Conservation (phyloP, 768 basidiomycete species). For the Nidula microcarpa region DNA sequence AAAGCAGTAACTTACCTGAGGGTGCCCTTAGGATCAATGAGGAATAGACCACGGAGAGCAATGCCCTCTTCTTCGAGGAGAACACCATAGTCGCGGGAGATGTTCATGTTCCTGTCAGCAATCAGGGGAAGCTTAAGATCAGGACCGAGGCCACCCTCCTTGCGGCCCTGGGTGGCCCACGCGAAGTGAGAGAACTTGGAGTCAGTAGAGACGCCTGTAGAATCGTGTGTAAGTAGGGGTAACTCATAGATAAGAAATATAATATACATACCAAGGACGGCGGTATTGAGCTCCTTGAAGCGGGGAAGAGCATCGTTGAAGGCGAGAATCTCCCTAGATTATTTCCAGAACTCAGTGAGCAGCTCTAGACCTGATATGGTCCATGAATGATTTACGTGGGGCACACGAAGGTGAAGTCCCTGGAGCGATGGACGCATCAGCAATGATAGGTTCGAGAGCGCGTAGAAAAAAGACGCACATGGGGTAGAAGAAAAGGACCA, state of each 20-base stretch:
- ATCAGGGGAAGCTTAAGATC: slow-evolving; percentile 81
- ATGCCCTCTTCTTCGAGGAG: slow-evolving; percentile 87
- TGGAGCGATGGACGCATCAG: slow-evolving; percentile 17
- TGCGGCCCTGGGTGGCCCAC: slow-evolving; percentile 79
- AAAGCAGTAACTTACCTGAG: slow-evolving; percentile 43
- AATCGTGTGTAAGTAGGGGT: neutral
- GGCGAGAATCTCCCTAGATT: slow-evolving; percentile 76
- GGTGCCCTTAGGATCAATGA: slow-evolving; percentile 82
- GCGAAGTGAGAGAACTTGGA: slow-evolving; percentile 86
- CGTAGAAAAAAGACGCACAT: slow-evolving; percentile 50
- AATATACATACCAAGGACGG: slow-evolving; percentile 62
- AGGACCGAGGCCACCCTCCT: slow-evolving; percentile 87
- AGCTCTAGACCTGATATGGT: neutral
- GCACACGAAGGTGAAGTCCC: slow-evolving; percentile 88
- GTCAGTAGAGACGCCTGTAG: slow-evolving; percentile 79
- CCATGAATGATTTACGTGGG: slow-evolving; percentile 54
- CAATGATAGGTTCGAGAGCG: neutral
- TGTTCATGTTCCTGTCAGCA: slow-evolving; percentile 75
- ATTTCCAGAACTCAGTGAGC: neutral
- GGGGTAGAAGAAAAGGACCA: slow-evolving; percentile 91
- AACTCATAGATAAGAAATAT: neutral
- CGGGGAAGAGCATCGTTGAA: slow-evolving; percentile 84
- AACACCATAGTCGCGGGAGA: slow-evolving; percentile 84
- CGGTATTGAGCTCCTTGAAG: slow-evolving; percentile 71
- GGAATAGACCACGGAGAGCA: slow-evolving; percentile 81